Conservation (phyloP, 305 asterid species). For the Petunia hybrid region DNA sequence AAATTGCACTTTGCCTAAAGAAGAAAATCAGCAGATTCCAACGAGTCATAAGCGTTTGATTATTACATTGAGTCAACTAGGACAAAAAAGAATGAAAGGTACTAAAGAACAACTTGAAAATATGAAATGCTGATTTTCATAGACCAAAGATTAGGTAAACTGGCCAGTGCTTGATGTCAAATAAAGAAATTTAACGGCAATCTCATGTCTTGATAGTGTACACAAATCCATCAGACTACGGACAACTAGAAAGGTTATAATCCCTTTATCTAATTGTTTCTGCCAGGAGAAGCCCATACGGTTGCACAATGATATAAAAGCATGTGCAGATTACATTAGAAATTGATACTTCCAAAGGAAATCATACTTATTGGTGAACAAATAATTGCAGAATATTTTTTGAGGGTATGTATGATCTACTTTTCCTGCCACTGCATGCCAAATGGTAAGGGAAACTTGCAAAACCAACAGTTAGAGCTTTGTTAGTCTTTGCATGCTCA, state of each 20-base stretch:
- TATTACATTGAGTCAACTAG: not conserved
- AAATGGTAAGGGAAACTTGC: not conserved
- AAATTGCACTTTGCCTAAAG: not conserved
- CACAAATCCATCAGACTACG: not conserved
- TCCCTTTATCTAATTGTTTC: not conserved
- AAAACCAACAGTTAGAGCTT: constrained; percentile 4
- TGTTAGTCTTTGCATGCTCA: constrained; percentile 17
- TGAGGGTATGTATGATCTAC: constrained; percentile 1
- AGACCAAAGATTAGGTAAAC: not conserved
- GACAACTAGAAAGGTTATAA: not conserved
- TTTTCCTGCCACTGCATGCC: constrained; percentile 13
- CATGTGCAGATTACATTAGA: not conserved
- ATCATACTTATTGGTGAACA: constrained; percentile 22
- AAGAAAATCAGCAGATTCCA: not conserved
- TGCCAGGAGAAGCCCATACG: not conserved
- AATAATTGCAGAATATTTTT: constrained; percentile 1
- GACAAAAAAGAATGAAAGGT: not conserved
- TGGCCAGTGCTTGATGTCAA: not conserved
- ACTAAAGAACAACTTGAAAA: not conserved
- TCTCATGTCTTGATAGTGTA: not conserved
- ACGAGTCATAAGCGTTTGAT: not conserved
- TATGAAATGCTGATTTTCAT: not conserved
- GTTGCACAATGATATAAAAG: not conserved
- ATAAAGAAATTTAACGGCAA: not conserved
- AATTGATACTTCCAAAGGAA: constrained; percentile 8